Base-by-base conservation (phyloP, 108 stramenopile genomes). In the Skeletonema marinoi region DNA sequence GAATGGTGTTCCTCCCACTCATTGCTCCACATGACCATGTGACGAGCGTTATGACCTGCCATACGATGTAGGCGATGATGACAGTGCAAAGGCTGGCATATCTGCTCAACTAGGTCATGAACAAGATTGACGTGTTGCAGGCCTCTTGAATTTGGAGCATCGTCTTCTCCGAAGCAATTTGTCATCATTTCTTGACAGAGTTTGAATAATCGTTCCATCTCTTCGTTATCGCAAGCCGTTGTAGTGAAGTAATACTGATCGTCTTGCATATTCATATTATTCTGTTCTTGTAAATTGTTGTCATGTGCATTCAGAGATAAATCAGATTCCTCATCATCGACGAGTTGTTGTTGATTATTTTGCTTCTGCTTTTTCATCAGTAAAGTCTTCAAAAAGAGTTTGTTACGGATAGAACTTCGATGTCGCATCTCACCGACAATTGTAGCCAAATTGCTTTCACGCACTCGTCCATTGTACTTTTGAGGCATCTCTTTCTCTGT, bases 11-110 rank as follows among this genome's bases (percentile, higher is more conserved):
- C 67, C 29, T 46, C 67, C 67, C 67, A 68, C 30, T 54, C 42
- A 68, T 68, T 44, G 31, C 51, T 68, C 67, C 67, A 68, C 46
- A 46, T 41, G 2, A 50, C 50, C 29, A 68, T 48, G 46, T 68
- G 67, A 48, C 67, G 67, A 13, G 67, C 29, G 16, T 30, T 31
- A 68, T 68, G 67, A 1, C 67, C 67, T 31, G 67, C 67, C 67
- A 68, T 68, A 30, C 67, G 67, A 46, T 68, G 67, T 4, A 68
- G 67, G 14, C 42, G 67, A 31, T 68, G 67, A 32, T 68, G 67
- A 14, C 67, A 68, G 10, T 41, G 41, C 14, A 66, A 14, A 16
- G 67, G 67, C 14, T 68, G 30, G 21, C 67, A 68, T 14, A 48
- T 44, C 21, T 68, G 67, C 42, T 21, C 46, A 11, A 68, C 31